These are phyloP conservation scores for Colletotrichum somersetense DNA, from an alignment of 2,329 filamentous ascomycete genomes.

Conservation along the genomic window DNA sequence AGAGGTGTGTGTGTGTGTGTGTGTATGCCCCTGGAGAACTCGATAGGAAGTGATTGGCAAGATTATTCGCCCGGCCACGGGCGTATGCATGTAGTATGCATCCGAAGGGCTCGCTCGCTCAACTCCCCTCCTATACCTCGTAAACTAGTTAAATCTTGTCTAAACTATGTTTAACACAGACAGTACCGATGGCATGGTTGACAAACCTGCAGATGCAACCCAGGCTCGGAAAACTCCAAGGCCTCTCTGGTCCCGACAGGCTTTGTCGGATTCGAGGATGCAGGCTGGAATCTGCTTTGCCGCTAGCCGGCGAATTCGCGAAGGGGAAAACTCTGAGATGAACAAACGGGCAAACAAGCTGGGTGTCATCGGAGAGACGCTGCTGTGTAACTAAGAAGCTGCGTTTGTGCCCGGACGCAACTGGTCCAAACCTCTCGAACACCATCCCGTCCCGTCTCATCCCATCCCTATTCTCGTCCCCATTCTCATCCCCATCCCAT, in stretches of 20 bases:
- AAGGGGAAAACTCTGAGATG: too few relatives aligned
- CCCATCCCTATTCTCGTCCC: too few relatives aligned
- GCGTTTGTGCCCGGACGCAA: neutral
- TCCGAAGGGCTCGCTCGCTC: neutral
- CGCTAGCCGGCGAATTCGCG: neutral
- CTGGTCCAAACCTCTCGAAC: neutral
- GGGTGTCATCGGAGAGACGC: neutral
- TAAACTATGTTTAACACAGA: neutral
- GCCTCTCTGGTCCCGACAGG: neutral
- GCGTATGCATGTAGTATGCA: neutral
- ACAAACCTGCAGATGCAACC: constrained; percentile 5
- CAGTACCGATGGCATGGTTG: neutral
- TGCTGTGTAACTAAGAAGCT: neutral
- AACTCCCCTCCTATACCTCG: neutral
- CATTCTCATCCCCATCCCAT: too few relatives aligned
- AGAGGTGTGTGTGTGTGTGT: neutral
- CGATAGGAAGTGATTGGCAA: neutral
- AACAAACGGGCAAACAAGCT: neutral
- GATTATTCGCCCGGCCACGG: neutral
- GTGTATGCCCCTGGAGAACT: neutral
- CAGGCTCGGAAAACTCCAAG: neutral
- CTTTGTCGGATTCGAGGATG: neutral
- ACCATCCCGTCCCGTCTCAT: neutral
- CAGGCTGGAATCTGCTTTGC: neutral
- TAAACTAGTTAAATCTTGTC: neutral